phyloP scores from a whole-genome alignment of 768 basidiomycete species.

The Mycena maculata region DNA sequence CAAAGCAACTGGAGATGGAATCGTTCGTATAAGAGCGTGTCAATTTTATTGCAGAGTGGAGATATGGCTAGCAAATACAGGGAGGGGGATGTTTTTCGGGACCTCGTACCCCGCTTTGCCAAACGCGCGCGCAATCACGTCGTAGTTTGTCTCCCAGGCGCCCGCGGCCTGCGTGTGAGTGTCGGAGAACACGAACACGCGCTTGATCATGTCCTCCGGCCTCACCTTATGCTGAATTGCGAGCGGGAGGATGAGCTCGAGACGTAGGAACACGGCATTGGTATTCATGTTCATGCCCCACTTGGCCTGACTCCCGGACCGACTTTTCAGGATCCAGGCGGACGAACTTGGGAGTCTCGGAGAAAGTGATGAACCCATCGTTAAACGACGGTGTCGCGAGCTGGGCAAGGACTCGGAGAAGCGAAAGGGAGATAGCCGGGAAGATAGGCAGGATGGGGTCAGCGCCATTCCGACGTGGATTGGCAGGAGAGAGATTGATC shows the following conservation, averaged over 20 bases:
- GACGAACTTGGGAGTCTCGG: slow-evolving; percentile 60
- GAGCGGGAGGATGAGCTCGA: slow-evolving; percentile 72
- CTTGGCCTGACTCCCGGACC: slow-evolving; percentile 50
- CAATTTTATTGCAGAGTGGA: too few relatives aligned
- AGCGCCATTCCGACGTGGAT: too few relatives aligned
- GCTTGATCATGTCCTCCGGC: slow-evolving; percentile 79
- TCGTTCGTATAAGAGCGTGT: too few relatives aligned
- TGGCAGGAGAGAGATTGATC: too few relatives aligned
- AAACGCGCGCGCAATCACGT: slow-evolving; percentile 66
- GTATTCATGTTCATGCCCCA: slow-evolving; percentile 76
- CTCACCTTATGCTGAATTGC: slow-evolving; percentile 67
- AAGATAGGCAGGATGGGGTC: too few relatives aligned
- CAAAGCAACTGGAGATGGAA: too few relatives aligned
- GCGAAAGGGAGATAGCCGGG: slow-evolving; percentile 74
- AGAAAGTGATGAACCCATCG: slow-evolving; percentile 78
- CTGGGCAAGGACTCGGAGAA: slow-evolving; percentile 72
- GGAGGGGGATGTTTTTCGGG: too few relatives aligned
- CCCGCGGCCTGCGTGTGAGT: slow-evolving; percentile 60
- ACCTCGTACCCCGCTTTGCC: slow-evolving; percentile 73
- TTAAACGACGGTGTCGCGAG: slow-evolving; percentile 74
- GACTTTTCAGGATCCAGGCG: slow-evolving; percentile 55
- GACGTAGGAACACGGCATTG: slow-evolving; percentile 67
- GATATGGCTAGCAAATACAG: too few relatives aligned
- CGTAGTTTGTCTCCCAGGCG: slow-evolving; percentile 73
- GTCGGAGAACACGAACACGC: slow-evolving; percentile 80